phyloP scores from a whole-genome alignment of 2,329 filamentous ascomycete genomes.

The Xylaria multiplex region DNA sequence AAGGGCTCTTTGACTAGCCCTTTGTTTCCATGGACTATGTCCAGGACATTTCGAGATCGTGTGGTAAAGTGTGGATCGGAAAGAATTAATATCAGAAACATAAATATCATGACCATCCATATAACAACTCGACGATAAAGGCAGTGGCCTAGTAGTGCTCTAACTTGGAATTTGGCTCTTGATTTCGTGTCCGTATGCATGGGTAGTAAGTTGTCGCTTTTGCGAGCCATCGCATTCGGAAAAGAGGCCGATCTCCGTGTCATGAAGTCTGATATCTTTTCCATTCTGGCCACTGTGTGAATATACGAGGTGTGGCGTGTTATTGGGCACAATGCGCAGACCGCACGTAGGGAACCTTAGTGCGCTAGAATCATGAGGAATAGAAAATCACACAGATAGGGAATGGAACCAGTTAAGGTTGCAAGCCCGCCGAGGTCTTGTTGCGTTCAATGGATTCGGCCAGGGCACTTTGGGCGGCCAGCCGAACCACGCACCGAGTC shows the following conservation, averaged over 20 bases:
- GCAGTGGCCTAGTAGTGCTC: conserved; percentile 61
- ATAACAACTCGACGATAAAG: conserved; percentile 63
- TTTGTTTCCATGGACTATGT: conserved; percentile 45
- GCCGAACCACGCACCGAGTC: conserved; percentile 24
- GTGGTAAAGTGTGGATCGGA: conserved; percentile 48
- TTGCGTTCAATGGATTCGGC: conserved; percentile 5
- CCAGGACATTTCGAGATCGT: conserved; percentile 45
- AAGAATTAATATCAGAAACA: conserved; percentile 55
- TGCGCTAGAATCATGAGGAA: conserved; percentile 13
- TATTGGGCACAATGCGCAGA: conserved; percentile 8
- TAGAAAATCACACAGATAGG: background rate
- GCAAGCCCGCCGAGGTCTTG: conserved; percentile 10
- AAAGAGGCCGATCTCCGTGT: conserved; percentile 41
- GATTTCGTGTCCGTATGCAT: conserved; percentile 46
- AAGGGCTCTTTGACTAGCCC: conserved; percentile 28
- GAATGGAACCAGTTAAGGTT: background rate
- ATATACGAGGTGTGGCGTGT: conserved; percentile 12
- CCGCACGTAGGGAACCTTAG: conserved; percentile 8
- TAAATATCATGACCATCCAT: conserved; percentile 58
- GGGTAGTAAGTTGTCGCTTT: conserved; percentile 47
- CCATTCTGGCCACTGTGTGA: conserved; percentile 38
- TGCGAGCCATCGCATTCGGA: conserved; percentile 35
- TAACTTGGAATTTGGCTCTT: conserved; percentile 55
- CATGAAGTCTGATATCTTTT: conserved; percentile 43
- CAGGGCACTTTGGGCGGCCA: background rate